Base-by-base conservation (phyloP, 2,329 filamentous ascomycete genomes). In the Colletotrichum tamarilloi region DNA sequence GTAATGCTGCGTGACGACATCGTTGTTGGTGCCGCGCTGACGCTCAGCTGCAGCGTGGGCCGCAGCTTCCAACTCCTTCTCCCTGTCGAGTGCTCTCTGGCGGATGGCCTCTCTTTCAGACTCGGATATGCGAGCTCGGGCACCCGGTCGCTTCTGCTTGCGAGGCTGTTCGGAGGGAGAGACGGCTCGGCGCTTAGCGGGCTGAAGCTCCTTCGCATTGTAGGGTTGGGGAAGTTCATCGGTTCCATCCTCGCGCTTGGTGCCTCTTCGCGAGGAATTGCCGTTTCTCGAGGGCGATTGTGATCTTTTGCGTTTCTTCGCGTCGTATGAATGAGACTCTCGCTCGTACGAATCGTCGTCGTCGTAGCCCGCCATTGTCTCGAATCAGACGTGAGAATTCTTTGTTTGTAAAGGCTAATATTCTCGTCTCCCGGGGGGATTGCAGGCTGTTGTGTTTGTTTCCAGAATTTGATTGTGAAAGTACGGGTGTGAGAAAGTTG, bases 1-100 rank as follows among this genome's bases (percentile, higher is more conserved):
- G 88, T 99, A 99, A 83, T 98, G 96, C 76, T 97, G 92, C 63
- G 92, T 91, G 62, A 98, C 97, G 8, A 97, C 92, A 79, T 98
- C 95, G 77, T 95, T 92, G 77, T 95, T 92, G 56, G 92, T 92
- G 62, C 92, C 85, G 42, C 86, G 84, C 56, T 84, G 82, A 56
- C 85, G 82, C 63, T 83, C 82, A 12, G 82, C 79, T 67, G 84
- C 81, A 0, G 80, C 81, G 5, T 82, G 81, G 19, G 81, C 80
- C 7, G 80, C 79, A 26, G 79, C 80, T 16, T 81, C 83, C 16
- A 82, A 79, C 38, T 85, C 85, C 60, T 82, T 82, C 66, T 89
- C 87, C 74, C 88, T 88, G 73, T 93, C 89, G 16, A 89, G 84
- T 76, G 92, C 87, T 67, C 89, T 87, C 77, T 90, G 88, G 32